These are phyloP conservation scores for Diaporthe citrichinensis DNA, from an alignment of 2,329 filamentous ascomycete genomes.

Conservation along the genomic window DNA sequence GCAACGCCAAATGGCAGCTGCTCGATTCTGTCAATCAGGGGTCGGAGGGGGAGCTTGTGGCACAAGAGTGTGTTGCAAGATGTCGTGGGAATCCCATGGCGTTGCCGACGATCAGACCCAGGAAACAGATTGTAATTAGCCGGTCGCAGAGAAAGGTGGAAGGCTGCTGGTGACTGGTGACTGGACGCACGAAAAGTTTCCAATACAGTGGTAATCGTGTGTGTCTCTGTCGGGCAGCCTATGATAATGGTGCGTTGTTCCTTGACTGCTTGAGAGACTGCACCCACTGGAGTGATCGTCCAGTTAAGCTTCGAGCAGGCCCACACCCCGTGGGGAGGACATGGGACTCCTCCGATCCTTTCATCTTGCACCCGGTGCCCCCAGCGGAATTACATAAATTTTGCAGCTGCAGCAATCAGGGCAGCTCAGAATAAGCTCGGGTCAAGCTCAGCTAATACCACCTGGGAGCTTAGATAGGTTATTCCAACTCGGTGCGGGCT, in stretches of 20 bases:
- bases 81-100: conserved; percentile 2
- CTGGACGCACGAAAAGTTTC: conserved; percentile 7
- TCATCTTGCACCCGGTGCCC: background rate
- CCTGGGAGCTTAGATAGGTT: background rate
- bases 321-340: conserved; percentile 6
- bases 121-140: background rate
- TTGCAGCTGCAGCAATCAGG: background rate
- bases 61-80: conserved; percentile 10
- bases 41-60: background rate
- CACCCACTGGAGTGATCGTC: background rate
- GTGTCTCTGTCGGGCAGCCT: background rate
- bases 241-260: background rate
- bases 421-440: conserved; percentile 10
- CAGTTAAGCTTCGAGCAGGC: background rate
- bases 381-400: background rate
- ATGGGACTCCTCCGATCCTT: background rate
- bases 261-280: background rate
- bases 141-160: background rate
- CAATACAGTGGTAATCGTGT: background rate
- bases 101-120: conserved; percentile 1
- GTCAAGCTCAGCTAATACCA: background rate
- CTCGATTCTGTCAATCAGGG: conserved; percentile 15
- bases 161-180: background rate
- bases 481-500: background rate
- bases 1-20: conserved; percentile 13